Percentiles rank a stretch among this genome's conserved stretches.
Evolutionary conservation across 148 eudicot genomes (phyloP).

Genomic region (Chenopodium suecicum): DNA sequence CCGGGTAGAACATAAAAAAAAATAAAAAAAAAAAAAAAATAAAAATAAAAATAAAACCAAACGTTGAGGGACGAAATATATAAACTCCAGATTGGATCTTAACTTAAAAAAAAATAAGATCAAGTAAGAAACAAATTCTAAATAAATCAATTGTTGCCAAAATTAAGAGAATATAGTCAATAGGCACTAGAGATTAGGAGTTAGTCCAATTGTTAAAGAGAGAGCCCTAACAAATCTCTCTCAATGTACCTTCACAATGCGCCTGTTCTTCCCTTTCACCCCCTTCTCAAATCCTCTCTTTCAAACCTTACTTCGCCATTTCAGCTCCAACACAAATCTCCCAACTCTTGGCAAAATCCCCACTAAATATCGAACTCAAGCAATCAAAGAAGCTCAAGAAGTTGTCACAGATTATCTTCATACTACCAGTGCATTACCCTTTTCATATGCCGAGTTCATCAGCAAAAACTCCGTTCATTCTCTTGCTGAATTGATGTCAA

Average conservation of each 20-base stretch:
- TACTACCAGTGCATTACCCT: slow-evolving; percentile 51
- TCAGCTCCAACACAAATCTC: slow-evolving; percentile 28
- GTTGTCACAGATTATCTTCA: slow-evolving; percentile 71
- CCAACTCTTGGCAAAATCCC: slow-evolving; percentile 46
- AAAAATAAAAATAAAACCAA: too few species aligned
- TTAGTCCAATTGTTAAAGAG: too few species aligned
- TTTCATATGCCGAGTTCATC: slow-evolving; percentile 57
- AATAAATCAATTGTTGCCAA: too few species aligned
- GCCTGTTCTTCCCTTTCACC: neutral
- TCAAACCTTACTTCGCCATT: slow-evolving; percentile 20
- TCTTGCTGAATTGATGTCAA: slow-evolving; percentile 38
- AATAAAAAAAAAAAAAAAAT: too few species aligned
- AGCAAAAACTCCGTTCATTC: slow-evolving; percentile 39
- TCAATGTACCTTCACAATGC: neutral
- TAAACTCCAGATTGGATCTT: too few species aligned
- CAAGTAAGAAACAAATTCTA: too few species aligned
- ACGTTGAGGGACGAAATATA: too few species aligned
- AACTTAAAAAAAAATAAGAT: too few species aligned
- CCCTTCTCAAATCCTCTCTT: slow-evolving; percentile 4
- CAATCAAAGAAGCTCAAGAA: slow-evolving; percentile 42
- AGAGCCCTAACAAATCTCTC: neutral
- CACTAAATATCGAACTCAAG: slow-evolving; percentile 34
- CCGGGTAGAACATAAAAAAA: too few species aligned
- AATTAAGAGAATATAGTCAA: too few species aligned
- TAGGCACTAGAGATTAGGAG: too few species aligned